Evolutionary conservation across 176 grass and related monocot genomes (phyloP).

Genomic region (Elaeis guineensis): DNA sequence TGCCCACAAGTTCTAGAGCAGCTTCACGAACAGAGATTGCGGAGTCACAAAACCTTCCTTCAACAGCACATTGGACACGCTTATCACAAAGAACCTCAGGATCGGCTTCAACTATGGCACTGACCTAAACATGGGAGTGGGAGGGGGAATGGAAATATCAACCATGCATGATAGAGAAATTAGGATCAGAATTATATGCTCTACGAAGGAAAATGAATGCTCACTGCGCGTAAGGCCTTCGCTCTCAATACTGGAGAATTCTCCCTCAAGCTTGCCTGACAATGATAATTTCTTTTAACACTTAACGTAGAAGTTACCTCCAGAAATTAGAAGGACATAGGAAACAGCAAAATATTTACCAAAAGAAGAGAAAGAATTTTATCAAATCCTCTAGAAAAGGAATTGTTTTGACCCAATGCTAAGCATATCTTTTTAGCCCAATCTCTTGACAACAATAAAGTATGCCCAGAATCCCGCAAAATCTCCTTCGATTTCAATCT

Average conservation of each 20-base stretch:
- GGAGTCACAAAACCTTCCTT: constrained; percentile 97
- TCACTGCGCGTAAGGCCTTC: constrained; percentile 93
- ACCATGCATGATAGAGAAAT: too few species aligned
- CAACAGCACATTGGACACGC: constrained; percentile 92
- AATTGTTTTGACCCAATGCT: constrained; percentile 83
- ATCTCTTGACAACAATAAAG: constrained; percentile 72
- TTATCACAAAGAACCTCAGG: constrained; percentile 94
- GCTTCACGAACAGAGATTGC: constrained; percentile 99
- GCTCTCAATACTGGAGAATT: constrained; percentile 98
- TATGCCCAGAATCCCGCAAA: constrained; percentile 63
- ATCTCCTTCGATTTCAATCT: constrained; percentile 94
- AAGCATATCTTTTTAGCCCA: constrained; percentile 91
- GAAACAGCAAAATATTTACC: constrained; percentile 41
- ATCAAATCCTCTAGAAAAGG: constrained; percentile 90
- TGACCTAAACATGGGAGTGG: constrained; percentile 52
- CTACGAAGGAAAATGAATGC: constrained; percentile 8
- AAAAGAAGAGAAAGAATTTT: constrained; percentile 93
- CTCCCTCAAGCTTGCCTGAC: constrained; percentile 94
- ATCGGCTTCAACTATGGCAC: constrained; percentile 96
- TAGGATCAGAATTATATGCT: too few species aligned
- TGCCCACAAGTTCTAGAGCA: constrained; percentile 96
- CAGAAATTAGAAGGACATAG: constrained; percentile 5
- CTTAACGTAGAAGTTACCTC: not conserved
- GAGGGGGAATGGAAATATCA: not conserved
- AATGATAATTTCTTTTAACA: constrained; percentile 30